Evolutionary conservation across 2,329 filamentous ascomycete species (phyloP).

Genomic region (Phyllosticta citriasiana): DNA sequence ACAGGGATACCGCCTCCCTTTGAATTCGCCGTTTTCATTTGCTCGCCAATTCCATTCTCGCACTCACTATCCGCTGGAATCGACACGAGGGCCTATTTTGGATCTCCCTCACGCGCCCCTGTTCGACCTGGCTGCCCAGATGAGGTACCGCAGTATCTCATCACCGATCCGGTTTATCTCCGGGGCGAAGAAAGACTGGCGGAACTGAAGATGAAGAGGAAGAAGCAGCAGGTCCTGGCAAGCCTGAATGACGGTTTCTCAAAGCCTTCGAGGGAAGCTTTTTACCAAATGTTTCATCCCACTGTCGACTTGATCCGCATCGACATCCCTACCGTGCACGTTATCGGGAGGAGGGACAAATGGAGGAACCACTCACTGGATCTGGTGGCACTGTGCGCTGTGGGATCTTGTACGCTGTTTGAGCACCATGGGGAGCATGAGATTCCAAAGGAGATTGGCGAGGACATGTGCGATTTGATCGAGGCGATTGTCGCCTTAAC

Average conservation of each 20-base stretch:
- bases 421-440: conserved; percentile 6
- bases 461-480: conserved; percentile 4
- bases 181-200: not conserved
- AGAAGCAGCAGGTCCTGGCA: not conserved
- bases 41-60: conserved; percentile 20
- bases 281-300: conserved; percentile 15
- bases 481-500: not conserved
- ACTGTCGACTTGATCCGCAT: not conserved
- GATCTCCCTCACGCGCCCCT: not conserved
- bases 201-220: not conserved
- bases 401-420: not conserved
- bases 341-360: conserved; percentile 4
- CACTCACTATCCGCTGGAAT: not conserved
- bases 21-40: conserved; percentile 26
- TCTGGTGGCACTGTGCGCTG: not conserved
- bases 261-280: conserved; percentile 17
- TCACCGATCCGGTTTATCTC: not conserved
- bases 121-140: too few relatives aligned
- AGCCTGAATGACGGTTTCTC: not conserved
- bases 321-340: not conserved
- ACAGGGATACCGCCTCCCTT: conserved; percentile 18
- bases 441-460: not conserved
- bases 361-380: not conserved
- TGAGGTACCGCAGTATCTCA: not conserved
- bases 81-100: not conserved